These are phyloP conservation scores for Micractinium sp. DNA, from an alignment of 139 green algal genomes.

Conservation along the genomic window DNA sequence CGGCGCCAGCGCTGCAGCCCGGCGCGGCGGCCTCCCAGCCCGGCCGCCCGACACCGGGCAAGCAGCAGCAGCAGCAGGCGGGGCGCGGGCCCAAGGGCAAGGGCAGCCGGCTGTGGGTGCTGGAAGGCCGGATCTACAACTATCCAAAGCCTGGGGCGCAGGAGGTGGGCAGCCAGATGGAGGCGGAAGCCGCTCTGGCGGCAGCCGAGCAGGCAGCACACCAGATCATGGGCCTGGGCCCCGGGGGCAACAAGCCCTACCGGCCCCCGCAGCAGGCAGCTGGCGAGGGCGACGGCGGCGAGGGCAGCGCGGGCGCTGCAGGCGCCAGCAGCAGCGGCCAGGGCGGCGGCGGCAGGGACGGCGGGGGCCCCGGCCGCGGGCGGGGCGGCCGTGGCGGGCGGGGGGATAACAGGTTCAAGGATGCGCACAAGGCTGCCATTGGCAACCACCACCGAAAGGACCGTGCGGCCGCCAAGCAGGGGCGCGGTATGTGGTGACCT, in stretches of 20 bases:
- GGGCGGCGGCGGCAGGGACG: constrained; percentile 4
- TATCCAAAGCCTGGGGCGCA: constrained; percentile 77
- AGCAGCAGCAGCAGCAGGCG: constrained; percentile 6
- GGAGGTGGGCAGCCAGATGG: constrained; percentile 54
- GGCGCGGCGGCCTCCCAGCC: background rate
- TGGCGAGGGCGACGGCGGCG: background rate
- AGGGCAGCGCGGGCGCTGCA: background rate
- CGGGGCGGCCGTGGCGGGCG: constrained; percentile 20
- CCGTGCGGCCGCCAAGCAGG: constrained; percentile 66
- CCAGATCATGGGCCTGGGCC: constrained; percentile 73
- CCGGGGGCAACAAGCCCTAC: constrained; percentile 61
- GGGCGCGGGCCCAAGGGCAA: background rate
- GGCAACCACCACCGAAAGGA: constrained; percentile 85
- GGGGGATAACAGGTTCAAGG: constrained; percentile 59
- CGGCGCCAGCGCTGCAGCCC: background rate
- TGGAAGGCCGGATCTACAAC: constrained; percentile 86
- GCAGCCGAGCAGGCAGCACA: constrained; percentile 50
- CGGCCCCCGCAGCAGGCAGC: constrained; percentile 1
- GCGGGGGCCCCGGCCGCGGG: background rate
- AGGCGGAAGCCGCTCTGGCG: constrained; percentile 54
- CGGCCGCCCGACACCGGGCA: background rate
- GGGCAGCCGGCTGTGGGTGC: constrained; percentile 62
- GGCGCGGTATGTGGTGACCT: constrained; percentile 34
- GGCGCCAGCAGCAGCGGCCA: background rate
- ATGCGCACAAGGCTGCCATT: constrained; percentile 78